Conservation (phyloP, 805 yeast species). For the Metschnikowia proteae region DNA sequence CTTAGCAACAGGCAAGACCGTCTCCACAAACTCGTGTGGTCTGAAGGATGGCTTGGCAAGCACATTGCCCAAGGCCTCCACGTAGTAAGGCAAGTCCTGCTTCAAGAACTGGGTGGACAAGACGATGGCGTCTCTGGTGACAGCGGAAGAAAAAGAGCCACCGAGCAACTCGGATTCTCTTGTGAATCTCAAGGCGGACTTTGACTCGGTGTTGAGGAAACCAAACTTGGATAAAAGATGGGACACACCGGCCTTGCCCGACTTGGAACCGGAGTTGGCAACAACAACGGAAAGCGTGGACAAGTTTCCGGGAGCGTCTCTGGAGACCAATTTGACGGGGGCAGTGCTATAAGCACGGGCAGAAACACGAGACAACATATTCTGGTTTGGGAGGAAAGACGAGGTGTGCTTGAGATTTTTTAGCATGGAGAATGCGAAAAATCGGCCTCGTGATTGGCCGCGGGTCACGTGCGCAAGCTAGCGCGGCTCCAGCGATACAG, state of each 20-base stretch:
- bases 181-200: conserved; percentile 87
- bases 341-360: conserved; percentile 43
- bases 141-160: conserved; percentile 64
- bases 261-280: conserved; percentile 78
- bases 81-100: conserved; percentile 88
- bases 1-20: conserved; percentile 73
- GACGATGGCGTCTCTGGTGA: conserved; percentile 81
- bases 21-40: conserved; percentile 79
- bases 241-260: conserved; percentile 71
- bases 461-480: conserved; percentile 16
- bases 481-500: not conserved
- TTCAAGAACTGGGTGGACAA: conserved; percentile 79
- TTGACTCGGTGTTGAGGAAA: conserved; percentile 74
- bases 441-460: conserved; percentile 21
- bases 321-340: conserved; percentile 47
- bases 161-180: conserved; percentile 95
- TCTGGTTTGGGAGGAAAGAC: conserved; percentile 4
- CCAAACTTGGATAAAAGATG: conserved; percentile 82
- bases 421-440: conserved; percentile 14
- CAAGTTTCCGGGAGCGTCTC: conserved; percentile 61
- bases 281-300: conserved; percentile 77
- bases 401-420: not conserved
- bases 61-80: conserved; percentile 76
- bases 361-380: conserved; percentile 41
- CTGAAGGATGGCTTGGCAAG: conserved; percentile 68